Evolutionary conservation across 306 rosid genomes (phyloP).

Genomic region (Vicia villosa): DNA sequence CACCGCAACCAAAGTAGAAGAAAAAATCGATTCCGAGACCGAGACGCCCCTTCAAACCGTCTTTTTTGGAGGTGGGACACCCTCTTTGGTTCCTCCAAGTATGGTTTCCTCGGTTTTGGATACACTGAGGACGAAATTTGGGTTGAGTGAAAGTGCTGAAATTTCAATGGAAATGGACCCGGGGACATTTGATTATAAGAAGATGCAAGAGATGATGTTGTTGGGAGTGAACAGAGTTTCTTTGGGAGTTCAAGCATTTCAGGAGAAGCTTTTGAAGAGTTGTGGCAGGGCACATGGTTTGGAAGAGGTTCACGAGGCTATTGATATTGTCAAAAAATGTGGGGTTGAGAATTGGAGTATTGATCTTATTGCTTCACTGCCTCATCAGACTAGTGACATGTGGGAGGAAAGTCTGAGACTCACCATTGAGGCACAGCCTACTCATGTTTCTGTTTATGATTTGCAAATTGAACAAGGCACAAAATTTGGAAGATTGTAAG

Average conservation of each 20-base stretch:
- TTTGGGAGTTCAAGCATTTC: constrained; percentile 94
- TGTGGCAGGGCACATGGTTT: constrained; percentile 94
- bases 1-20: constrained; percentile 50
- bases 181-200: constrained; percentile 77
- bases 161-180: constrained; percentile 97
- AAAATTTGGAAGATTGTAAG: constrained; percentile 81
- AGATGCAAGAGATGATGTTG: constrained; percentile 56
- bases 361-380: constrained; percentile 89
- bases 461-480: constrained; percentile 90
- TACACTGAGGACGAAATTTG: constrained; percentile 55
- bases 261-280: constrained; percentile 68
- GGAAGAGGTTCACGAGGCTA: constrained; percentile 78
- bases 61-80: constrained; percentile 92
- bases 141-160: constrained; percentile 62
- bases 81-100: constrained; percentile 82
- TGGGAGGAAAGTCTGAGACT: constrained; percentile 87
- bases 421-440: constrained; percentile 65
- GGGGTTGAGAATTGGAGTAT: constrained; percentile 89
- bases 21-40: constrained; percentile 18
- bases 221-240: constrained; percentile 91
- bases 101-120: constrained; percentile 64
- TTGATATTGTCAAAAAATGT: constrained; percentile 62
- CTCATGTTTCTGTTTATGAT: constrained; percentile 90
- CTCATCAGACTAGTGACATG: constrained; percentile 75
- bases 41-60: constrained; percentile 71